A percentile compares a stretch with the other conserved stretches of the same genome.
phyloP scores from a whole-genome alignment of 2,329 filamentous ascomycete species.

The Zarea fungicola region DNA sequence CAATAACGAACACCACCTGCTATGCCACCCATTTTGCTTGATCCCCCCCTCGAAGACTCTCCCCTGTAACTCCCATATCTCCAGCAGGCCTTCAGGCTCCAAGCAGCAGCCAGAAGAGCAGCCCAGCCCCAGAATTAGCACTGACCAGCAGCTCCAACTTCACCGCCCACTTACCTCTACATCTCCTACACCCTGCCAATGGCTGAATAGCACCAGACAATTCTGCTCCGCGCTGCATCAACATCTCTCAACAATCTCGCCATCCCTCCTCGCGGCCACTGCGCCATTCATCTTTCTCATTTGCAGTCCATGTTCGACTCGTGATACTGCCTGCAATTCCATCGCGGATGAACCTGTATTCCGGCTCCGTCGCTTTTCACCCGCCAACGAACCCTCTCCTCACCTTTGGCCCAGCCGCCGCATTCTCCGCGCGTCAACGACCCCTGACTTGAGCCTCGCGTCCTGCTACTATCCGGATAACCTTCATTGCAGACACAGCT shows the following conservation, averaged over 20 bases:
- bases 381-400: not conserved
- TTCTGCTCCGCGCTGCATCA: slow-evolving; percentile 6
- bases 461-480: slow-evolving; percentile 1
- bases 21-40: too few species aligned
- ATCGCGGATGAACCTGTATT: slow-evolving; percentile 1
- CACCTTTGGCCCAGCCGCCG: not conserved
- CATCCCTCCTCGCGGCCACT: slow-evolving; percentile 1
- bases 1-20: too few species aligned
- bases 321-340: not conserved
- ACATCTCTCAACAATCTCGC: not conserved
- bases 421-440: slow-evolving; percentile 2
- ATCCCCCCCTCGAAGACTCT: too few species aligned
- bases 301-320: not conserved
- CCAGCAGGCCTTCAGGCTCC: not conserved
- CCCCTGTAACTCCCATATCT: slow-evolving; percentile 7
- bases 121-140: not conserved
- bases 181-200: not conserved
- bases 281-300: slow-evolving; percentile 4
- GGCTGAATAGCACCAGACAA: not conserved
- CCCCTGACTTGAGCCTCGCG: slow-evolving; percentile 9
- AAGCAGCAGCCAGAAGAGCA: not conserved
- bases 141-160: not conserved
- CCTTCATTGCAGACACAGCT: not conserved
- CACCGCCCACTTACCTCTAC: not conserved
- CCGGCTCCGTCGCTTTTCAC: not conserved